Conservation (phyloP, 148 eudicot species). For the Rhododendron griersonianum region DNA sequence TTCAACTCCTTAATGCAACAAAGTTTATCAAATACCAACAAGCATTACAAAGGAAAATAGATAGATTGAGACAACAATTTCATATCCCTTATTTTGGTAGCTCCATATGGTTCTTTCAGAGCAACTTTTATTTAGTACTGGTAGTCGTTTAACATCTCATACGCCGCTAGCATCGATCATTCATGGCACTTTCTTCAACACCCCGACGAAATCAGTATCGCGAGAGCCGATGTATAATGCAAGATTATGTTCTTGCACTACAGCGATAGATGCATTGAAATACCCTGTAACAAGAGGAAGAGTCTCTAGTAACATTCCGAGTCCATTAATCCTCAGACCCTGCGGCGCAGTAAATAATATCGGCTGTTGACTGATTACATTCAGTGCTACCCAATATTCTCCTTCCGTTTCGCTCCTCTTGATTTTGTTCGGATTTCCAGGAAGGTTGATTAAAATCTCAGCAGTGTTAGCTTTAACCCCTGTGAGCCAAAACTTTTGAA, state of each 20-base stretch:
- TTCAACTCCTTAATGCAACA: not conserved
- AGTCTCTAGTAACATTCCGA: not conserved
- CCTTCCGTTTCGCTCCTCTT: not conserved
- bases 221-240: not conserved
- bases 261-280: not conserved
- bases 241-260: not conserved
- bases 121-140: not conserved
- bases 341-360: not conserved
- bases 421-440: not conserved
- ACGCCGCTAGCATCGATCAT: not conserved
- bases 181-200: not conserved
- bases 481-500: constrained; percentile 1
- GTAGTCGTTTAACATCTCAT: not conserved
- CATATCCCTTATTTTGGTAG: no score
- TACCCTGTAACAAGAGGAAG: not conserved
- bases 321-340: not conserved
- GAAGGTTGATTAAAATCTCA: not conserved
- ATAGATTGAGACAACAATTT: not conserved
- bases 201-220: not conserved
- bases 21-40: not conserved
- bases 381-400: constrained; percentile 1
- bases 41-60: not conserved
- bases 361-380: not conserved
- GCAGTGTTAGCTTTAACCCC: not conserved
- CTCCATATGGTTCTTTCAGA: no score